A percentile compares a stretch with the other conserved stretches of the same genome.
Evolutionary conservation across 2,329 filamentous ascomycete genomes (phyloP).

Genomic region (Penicillium aurantiogriseum): DNA sequence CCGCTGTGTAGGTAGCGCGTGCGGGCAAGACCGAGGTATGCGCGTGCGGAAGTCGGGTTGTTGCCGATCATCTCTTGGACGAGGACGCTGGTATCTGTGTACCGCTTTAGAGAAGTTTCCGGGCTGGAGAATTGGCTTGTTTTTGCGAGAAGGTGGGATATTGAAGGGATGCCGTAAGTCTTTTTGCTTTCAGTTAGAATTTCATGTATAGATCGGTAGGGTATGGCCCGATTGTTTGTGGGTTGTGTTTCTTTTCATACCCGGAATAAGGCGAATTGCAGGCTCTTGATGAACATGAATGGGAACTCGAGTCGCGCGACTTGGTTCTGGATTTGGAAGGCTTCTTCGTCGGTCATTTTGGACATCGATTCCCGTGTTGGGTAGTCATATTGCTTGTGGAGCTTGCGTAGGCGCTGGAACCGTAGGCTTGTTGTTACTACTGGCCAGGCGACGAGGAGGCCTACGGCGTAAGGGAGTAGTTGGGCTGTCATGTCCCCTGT

Average conservation of each 20-base stretch:
- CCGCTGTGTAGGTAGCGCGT: conserved; percentile 63
- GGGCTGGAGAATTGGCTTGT: conserved; percentile 51
- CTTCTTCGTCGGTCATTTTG: conserved; percentile 56
- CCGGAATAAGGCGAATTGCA: conserved; percentile 61
- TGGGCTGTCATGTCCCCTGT: conserved; percentile 5
- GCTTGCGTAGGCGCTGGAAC: conserved; percentile 35
- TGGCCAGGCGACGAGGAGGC: conserved; percentile 28
- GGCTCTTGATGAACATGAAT: conserved; percentile 48
- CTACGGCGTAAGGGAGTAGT: conserved; percentile 24
- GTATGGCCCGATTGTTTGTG: not conserved
- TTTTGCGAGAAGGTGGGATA: conserved; percentile 50
- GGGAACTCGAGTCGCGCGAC: conserved; percentile 57
- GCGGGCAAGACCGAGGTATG: conserved; percentile 56
- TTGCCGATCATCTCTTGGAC: conserved; percentile 51
- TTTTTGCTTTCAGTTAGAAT: conserved; percentile 20
- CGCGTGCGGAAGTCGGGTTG: conserved; percentile 45
- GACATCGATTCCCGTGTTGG: conserved; percentile 46
- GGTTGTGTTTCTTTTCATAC: conserved; percentile 28
- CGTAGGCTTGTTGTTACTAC: conserved; percentile 31
- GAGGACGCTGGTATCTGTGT: conserved; percentile 52
- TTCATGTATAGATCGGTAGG: conserved; percentile 1
- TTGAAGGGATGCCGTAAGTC: conserved; percentile 58
- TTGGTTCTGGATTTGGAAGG: conserved; percentile 50
- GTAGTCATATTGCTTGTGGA: conserved; percentile 46
- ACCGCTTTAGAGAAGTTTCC: conserved; percentile 53